phyloP scores from a whole-genome alignment of 192 early-diverging fungal genomes.

The Allomyces macrogynus region DNA sequence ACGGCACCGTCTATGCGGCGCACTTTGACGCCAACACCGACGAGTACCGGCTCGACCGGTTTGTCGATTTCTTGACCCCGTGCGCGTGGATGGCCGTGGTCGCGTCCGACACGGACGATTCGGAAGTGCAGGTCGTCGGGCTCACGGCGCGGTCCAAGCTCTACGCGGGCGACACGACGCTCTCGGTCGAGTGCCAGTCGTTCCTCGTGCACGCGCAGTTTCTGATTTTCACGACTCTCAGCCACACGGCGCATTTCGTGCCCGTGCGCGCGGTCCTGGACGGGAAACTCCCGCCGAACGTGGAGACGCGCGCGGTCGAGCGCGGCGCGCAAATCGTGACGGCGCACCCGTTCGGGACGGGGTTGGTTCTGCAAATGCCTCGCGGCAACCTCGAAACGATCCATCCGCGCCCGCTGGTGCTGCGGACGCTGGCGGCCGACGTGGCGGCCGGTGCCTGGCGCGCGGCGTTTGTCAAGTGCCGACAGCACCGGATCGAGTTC shows the following conservation, averaged over 20 bases:
- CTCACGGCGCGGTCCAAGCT: conserved; percentile 61
- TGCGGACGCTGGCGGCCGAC: conserved; percentile 41
- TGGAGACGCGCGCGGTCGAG: conserved; percentile 50
- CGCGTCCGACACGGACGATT: neutral
- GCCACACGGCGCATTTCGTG: conserved; percentile 57
- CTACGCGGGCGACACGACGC: conserved; percentile 34
- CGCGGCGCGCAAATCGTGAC: conserved; percentile 71
- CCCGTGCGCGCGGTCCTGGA: conserved; percentile 13
- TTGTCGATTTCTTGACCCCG: neutral
- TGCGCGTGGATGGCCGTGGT: neutral
- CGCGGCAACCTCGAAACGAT: conserved; percentile 92
- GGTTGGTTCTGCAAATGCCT: conserved; percentile 57
- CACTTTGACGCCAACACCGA: conserved; percentile 2
- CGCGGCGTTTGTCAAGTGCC: conserved; percentile 59
- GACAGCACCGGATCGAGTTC: conserved; percentile 80
- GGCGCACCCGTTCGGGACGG: conserved; percentile 7
- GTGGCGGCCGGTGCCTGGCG: conserved; percentile 46
- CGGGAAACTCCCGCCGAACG: conserved; percentile 2
- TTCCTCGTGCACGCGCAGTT: conserved; percentile 64
- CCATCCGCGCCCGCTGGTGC: conserved; percentile 68
- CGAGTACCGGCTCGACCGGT: neutral
- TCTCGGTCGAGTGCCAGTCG: conserved; percentile 65
- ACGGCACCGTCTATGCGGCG: conserved; percentile 20
- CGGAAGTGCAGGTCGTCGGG: conserved; percentile 28
- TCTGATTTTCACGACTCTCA: conserved; percentile 66